A percentile compares a stretch with the other conserved stretches of the same genome.
Conservation (phyloP, 2,329 filamentous ascomycete species). For the Microdochium nivale region DNA sequence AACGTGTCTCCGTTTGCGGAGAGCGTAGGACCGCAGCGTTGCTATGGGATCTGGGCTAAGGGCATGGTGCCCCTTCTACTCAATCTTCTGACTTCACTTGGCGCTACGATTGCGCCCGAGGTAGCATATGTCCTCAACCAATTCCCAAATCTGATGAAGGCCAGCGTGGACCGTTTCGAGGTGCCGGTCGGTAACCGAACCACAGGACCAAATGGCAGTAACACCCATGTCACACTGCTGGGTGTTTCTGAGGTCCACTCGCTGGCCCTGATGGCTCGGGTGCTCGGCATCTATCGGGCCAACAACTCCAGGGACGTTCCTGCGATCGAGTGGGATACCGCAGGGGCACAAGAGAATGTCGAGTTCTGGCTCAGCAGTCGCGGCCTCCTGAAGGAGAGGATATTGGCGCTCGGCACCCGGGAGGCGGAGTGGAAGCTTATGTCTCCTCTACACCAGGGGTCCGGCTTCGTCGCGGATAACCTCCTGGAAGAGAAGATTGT, state of each 20-base stretch:
- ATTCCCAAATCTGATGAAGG: conserved; percentile 69
- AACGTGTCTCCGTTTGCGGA: conserved; percentile 74
- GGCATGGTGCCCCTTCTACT: conserved; percentile 82
- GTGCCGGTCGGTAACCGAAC: conserved; percentile 46
- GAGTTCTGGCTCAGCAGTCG: conserved; percentile 71
- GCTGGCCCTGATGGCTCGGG: conserved; percentile 64
- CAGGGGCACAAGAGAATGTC: conserved; percentile 67
- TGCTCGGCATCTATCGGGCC: conserved; percentile 58
- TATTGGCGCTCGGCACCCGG: conserved; percentile 64
- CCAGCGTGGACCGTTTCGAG: conserved; percentile 66
- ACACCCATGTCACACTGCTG: conserved; percentile 58
- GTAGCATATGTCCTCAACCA: conserved; percentile 82
- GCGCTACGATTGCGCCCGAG: conserved; percentile 73
- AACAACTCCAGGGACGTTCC: conserved; percentile 66
- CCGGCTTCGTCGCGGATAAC: conserved; percentile 31
- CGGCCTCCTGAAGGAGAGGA: conserved; percentile 59
- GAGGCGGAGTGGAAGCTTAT: conserved; percentile 55
- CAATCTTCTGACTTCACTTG: conserved; percentile 77
- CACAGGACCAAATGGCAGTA: conserved; percentile 30
- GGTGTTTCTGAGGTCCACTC: conserved; percentile 72
- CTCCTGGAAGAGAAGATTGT: conserved; percentile 70
- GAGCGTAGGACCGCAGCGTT: conserved; percentile 55
- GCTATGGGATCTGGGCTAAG: conserved; percentile 85
- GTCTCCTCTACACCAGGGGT: conserved; percentile 56
- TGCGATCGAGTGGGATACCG: conserved; percentile 66